phyloP scores from a whole-genome alignment of 2,329 filamentous ascomycete species.

The Myriosclerotinia duriaeana region DNA sequence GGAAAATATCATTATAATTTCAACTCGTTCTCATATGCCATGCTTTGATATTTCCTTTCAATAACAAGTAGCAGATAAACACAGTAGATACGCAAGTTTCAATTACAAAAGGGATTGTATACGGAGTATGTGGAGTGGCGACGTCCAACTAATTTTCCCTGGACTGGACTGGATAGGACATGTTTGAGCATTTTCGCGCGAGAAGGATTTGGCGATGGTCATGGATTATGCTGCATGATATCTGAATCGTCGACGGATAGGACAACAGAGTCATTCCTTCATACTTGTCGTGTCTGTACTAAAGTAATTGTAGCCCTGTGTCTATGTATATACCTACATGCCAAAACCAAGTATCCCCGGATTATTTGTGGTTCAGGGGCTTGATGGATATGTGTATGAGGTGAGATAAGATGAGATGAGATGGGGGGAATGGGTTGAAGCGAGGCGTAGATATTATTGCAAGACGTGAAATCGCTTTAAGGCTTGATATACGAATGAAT shows the following conservation, averaged over 20 bases:
- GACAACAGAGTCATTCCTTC: neutral
- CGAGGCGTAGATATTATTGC: neutral
- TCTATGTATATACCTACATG: neutral
- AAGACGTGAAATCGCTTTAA: neutral
- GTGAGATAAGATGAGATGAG: neutral
- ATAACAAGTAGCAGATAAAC: neutral
- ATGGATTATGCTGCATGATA: constrained; percentile 20
- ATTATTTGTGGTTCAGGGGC: neutral
- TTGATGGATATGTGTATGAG: neutral
- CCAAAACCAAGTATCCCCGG: neutral
- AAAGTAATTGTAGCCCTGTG: neutral
- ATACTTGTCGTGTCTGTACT: neutral
- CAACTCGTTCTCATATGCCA: neutral
- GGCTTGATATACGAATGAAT: neutral
- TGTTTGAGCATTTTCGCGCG: constrained; percentile 1
- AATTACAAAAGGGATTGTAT: neutral
- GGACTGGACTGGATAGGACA: neutral
- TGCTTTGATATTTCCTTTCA: neutral
- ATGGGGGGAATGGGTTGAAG: neutral
- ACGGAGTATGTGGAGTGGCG: neutral
- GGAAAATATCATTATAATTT: constrained; percentile 10
- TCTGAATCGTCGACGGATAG: constrained; percentile 1
- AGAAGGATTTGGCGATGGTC: constrained; percentile 18
- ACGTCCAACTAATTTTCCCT: neutral
- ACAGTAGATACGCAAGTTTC: neutral